These are phyloP conservation scores for Teunomyces atbi DNA, from an alignment of 805 yeast genomes.

Conservation along the genomic window DNA sequence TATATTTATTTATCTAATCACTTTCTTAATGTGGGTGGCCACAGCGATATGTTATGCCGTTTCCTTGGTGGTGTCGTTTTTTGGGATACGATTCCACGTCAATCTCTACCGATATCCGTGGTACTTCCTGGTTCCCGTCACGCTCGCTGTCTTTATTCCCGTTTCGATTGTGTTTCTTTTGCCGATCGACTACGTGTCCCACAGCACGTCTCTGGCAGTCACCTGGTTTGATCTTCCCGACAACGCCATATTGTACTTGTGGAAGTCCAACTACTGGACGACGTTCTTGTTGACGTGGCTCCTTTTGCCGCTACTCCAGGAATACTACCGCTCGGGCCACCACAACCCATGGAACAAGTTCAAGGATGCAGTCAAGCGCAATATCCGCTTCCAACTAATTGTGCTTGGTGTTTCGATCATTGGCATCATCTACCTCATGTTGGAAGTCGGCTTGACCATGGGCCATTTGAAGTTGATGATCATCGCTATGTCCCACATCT, in stretches of 20 bases:
- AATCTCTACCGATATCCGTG: slow-evolving; percentile 33
- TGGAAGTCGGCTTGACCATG: slow-evolving; percentile 52
- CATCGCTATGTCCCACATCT: slow-evolving; percentile 75
- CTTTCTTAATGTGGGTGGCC: slow-evolving; percentile 18
- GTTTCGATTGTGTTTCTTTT: slow-evolving; percentile 68
- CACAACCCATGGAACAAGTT: slow-evolving; percentile 46
- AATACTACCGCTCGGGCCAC: slow-evolving; percentile 70
- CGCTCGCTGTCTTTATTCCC: slow-evolving; percentile 69
- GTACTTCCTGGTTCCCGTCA: slow-evolving; percentile 47
- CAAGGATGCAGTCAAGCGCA: slow-evolving; percentile 54
- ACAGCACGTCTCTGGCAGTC: slow-evolving; percentile 34
- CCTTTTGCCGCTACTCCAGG: slow-evolving; percentile 68
- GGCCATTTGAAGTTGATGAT: slow-evolving; percentile 61
- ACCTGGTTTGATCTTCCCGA: slow-evolving; percentile 48
- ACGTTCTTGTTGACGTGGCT: slow-evolving; percentile 81
- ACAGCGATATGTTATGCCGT: slow-evolving; percentile 25
- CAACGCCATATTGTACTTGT: slow-evolving; percentile 49
- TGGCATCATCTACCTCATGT: slow-evolving; percentile 59
- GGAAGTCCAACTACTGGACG: slow-evolving; percentile 79
- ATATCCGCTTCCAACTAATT: slow-evolving; percentile 59
- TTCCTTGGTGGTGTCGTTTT: slow-evolving; percentile 27
- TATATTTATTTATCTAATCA: neutral
- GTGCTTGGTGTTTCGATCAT: slow-evolving; percentile 51
- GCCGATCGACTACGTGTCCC: slow-evolving; percentile 71
- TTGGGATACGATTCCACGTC: slow-evolving; percentile 36